Evolutionary conservation across 257 asterid species (phyloP), one percentile per base, ranked within the genome.

Genomic region (Linaria vulgaris): DNA sequence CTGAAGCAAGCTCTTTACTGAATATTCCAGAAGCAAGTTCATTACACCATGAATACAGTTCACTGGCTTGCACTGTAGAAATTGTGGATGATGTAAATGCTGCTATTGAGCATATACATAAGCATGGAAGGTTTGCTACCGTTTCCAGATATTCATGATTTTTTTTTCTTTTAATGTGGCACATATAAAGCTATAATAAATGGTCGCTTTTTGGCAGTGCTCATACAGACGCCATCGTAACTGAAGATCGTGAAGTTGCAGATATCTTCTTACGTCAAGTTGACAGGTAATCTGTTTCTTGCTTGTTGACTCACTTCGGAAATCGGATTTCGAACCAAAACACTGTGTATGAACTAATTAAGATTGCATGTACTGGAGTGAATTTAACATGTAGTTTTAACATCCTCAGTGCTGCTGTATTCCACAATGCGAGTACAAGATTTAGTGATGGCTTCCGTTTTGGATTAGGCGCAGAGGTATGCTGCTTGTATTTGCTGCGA

Each of bases 381-480:
- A 67, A 68, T 27, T 12, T 59, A 57, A 53, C 61, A 44, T 51
- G 24, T 47, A 53, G 19, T 12, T 7, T 54, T 12, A 12, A 53
- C 20, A 54, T 14, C 71, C 55, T 43, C 88, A 92, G 97, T 78
- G 99, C 99, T 74, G 97, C 99, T 70, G 94, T 92, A 56, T 77
- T 91, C 63, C 96, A 84, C 79, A 91, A 91, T 70, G 98, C 95
- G 61, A 92, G 99, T 72, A 91, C 98, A 61, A 72, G 97, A 76
- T 90, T 90, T 67, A 59, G 87, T 61, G 98, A 91, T 67, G 98
- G 98, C 72, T 91, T 77, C 74, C 94, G 98, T 14, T 91, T 91
- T 78, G 98, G 98, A 60, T 85, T 88, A 55, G 98, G 98, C 4
- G 98, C 98, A 11, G 98, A 91, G 98, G 98, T 91, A 83, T 22